Evolutionary conservation across 2,329 filamentous ascomycete species (phyloP).

Genomic region (Ascocoryne sarcoides): DNA sequence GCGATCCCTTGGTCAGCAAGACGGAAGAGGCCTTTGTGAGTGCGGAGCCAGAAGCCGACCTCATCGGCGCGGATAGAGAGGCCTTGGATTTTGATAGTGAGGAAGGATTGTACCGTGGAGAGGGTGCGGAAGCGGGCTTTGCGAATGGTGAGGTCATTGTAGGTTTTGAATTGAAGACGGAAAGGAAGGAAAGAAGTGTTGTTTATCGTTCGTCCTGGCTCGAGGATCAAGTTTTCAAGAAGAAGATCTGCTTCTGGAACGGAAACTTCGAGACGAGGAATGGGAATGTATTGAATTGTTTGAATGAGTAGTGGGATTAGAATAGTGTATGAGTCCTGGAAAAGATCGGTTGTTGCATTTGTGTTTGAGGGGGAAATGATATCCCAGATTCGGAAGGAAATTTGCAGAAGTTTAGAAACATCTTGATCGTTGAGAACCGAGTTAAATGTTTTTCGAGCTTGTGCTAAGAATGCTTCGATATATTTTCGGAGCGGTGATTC

Average conservation of each 20-base stretch:
- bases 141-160: constrained; percentile 77
- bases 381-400: constrained; percentile 56
- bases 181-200: constrained; percentile 84
- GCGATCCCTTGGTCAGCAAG: constrained; percentile 78
- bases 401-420: constrained; percentile 59
- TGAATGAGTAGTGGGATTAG: constrained; percentile 73
- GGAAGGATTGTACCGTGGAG: constrained; percentile 54
- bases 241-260: constrained; percentile 77
- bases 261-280: constrained; percentile 81
- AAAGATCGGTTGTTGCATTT: constrained; percentile 59
- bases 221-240: constrained; percentile 82
- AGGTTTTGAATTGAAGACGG: constrained; percentile 69
- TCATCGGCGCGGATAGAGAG: constrained; percentile 79
- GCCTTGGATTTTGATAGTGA: constrained; percentile 73
- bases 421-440: constrained; percentile 65
- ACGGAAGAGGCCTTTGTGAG: constrained; percentile 66
- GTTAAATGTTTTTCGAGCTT: constrained; percentile 57
- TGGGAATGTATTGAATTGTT: constrained; percentile 77
- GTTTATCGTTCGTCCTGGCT: constrained; percentile 79
- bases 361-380: constrained; percentile 59
- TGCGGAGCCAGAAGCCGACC: constrained; percentile 79
- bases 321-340: constrained; percentile 68
- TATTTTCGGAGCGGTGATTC: constrained; percentile 64
- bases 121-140: constrained; percentile 66
- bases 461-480: constrained; percentile 61